Conservation (phyloP, 352 stramenopile genomes). For the Peronospora tabacina region DNA sequence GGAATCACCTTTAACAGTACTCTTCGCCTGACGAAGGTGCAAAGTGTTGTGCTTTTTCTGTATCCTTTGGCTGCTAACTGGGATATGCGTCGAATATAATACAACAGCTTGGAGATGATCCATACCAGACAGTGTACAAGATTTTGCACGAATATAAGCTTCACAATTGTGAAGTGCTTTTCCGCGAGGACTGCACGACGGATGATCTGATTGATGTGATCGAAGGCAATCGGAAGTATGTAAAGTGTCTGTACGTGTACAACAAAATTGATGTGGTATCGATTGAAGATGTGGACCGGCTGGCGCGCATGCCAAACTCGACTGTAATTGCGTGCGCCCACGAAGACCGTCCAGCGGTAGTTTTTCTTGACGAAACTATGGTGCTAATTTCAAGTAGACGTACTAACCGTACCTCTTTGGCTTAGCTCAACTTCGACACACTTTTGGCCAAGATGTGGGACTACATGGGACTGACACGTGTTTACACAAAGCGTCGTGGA, state of each 20-base stretch:
- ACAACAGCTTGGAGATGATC: constrained; percentile 69
- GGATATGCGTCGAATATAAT: constrained; percentile 1
- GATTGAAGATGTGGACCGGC: constrained; percentile 97
- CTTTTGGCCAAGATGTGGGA: constrained; percentile 86
- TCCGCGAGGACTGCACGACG: constrained; percentile 94
- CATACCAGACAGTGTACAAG: constrained; percentile 86
- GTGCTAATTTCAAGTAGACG: background rate
- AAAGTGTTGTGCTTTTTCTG: constrained; percentile 11
- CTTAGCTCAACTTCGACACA: constrained; percentile 95
- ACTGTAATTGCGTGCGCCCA: constrained; percentile 93
- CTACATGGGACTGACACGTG: constrained; percentile 85
- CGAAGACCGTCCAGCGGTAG: constrained; percentile 58
- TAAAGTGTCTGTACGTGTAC: constrained; percentile 99
- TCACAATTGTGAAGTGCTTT: constrained; percentile 95
- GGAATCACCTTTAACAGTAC: constrained; percentile 95
- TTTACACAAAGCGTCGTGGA: constrained; percentile 85
- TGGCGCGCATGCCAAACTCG: constrained; percentile 93
- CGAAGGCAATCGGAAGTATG: constrained; percentile 98
- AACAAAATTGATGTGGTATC: constrained; percentile 99
- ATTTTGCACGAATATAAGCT: constrained; percentile 96
- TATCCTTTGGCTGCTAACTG: constrained; percentile 4
- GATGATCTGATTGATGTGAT: constrained; percentile 99
- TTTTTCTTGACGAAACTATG: background rate
- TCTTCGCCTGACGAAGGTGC: constrained; percentile 90
- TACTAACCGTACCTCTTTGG: constrained; percentile 8